A percentile compares a stretch with the other conserved stretches of the same genome.
Evolutionary conservation across 768 basidiomycete species (phyloP).

Genomic region (Clitopilus hobsonii): DNA sequence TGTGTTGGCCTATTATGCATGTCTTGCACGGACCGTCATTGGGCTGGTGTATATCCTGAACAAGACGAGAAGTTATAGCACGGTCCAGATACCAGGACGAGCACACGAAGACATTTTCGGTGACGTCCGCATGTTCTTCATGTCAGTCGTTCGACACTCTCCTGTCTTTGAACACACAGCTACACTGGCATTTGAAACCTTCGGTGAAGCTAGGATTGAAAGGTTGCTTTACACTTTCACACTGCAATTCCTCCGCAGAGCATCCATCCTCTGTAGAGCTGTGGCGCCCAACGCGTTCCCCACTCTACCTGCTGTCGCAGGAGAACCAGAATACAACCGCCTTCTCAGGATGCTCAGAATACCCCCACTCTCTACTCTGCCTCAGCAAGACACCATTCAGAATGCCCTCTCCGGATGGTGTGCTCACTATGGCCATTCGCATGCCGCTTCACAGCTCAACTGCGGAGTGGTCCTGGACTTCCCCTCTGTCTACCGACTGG

Average conservation of each 20-base stretch:
- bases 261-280: slow-evolving; percentile 79
- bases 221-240: slow-evolving; percentile 85
- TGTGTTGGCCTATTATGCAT: slow-evolving; percentile 87
- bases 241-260: slow-evolving; percentile 86
- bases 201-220: slow-evolving; percentile 82
- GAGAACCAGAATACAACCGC: slow-evolving; percentile 69
- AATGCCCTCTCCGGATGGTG: slow-evolving; percentile 90
- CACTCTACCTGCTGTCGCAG: slow-evolving; percentile 34
- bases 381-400: slow-evolving; percentile 82
- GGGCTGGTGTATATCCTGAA: slow-evolving; percentile 80
- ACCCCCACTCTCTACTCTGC: slow-evolving; percentile 73
- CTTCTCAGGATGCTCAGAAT: slow-evolving; percentile 73
- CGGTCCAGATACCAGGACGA: slow-evolving; percentile 38
- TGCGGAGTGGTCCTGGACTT: slow-evolving; percentile 80
- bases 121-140: slow-evolving; percentile 84
- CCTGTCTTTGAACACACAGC: slow-evolving; percentile 84
- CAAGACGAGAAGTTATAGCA: slow-evolving; percentile 57
- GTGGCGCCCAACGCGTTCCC: slow-evolving; percentile 63
- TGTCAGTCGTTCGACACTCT: slow-evolving; percentile 86
- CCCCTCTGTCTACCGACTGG: slow-evolving; percentile 77
- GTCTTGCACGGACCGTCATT: slow-evolving; percentile 80
- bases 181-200: slow-evolving; percentile 70
- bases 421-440: slow-evolving; percentile 80
- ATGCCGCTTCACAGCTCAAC: slow-evolving; percentile 72
- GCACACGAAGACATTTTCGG: slow-evolving; percentile 74